Conservation (phyloP, 805 yeast species). For the Cyberlindnera subsufficiens region DNA sequence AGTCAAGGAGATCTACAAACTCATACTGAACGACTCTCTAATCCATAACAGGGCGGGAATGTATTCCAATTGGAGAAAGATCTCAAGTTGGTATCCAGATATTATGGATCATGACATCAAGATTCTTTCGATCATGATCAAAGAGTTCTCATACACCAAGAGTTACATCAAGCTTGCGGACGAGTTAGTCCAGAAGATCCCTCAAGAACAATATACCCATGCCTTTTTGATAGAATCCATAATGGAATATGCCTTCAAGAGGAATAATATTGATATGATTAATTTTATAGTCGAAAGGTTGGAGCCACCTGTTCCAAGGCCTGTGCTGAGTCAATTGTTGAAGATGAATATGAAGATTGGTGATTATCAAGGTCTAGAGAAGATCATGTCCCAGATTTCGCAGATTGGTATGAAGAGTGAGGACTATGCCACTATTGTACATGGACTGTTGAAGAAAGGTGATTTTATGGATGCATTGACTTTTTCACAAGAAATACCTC, state of each 20-base stretch:
- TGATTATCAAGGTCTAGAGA: conserved; percentile 17
- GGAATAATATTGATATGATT: conserved; percentile 8
- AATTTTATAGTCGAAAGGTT: conserved; percentile 10
- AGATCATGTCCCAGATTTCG: conserved; percentile 14
- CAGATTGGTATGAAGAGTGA: conserved; percentile 9
- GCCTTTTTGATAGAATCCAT: conserved; percentile 10
- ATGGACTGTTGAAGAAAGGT: conserved; percentile 13
- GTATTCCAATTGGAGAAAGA: conserved; percentile 15
- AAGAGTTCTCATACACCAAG: conserved; percentile 10
- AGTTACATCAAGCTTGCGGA: conserved; percentile 8
- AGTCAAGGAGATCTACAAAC: conserved; percentile 7
- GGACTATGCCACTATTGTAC: conserved; percentile 17
- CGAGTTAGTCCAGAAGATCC: conserved; percentile 16
- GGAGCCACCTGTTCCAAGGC: conserved; percentile 12
- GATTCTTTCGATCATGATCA: conserved; percentile 11
- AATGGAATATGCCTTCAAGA: conserved; percentile 8
- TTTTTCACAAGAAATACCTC: conserved; percentile 3
- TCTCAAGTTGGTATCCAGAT: conserved; percentile 8
- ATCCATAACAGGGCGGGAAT: conserved; percentile 18
- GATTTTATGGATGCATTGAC: conserved; percentile 6
- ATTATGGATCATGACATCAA: conserved; percentile 15
- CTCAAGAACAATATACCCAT: conserved; percentile 7
- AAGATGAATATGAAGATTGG: conserved; percentile 14
- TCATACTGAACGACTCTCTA: conserved; percentile 12
- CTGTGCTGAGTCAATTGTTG: conserved; percentile 11